Conservation (phyloP, 108 stramenopile species). For the Parietichytrium sp. region DNA sequence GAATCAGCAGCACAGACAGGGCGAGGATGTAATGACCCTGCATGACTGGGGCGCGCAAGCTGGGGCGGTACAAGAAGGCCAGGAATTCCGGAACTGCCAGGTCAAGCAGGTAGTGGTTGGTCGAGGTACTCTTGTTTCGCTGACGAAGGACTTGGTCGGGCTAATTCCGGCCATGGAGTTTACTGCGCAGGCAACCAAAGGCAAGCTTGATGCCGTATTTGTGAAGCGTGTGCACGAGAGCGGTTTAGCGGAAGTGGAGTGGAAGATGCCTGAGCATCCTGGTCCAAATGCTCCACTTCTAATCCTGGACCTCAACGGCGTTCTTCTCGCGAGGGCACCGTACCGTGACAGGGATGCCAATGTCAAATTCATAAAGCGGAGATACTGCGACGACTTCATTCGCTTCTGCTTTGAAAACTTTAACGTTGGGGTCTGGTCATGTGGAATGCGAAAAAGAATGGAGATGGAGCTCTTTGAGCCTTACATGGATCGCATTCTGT, state of each 20-base stretch:
- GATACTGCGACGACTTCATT: slow-evolving; percentile 28
- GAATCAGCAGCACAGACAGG: no score
- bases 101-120: slow-evolving; percentile 1
- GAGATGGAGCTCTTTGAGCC: slow-evolving; percentile 37
- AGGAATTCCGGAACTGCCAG: neutral
- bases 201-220: neutral
- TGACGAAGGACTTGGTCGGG: neutral
- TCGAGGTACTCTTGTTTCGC: neutral
- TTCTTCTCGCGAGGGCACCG: neutral
- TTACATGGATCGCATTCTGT: neutral
- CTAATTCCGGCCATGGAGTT: neutral
- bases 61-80: neutral
- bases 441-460: slow-evolving; percentile 37
- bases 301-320: slow-evolving; percentile 44
- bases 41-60: no score
- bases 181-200: neutral
- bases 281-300: neutral
- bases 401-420: slow-evolving; percentile 41
- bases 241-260: neutral
- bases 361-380: neutral
- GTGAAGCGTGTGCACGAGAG: neutral
- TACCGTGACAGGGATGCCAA: neutral
- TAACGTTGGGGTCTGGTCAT: slow-evolving; percentile 39
- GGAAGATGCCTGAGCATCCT: neutral
- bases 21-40: no score